Base-by-base conservation (phyloP, 768 basidiomycete species). In the Bullera alba region DNA sequence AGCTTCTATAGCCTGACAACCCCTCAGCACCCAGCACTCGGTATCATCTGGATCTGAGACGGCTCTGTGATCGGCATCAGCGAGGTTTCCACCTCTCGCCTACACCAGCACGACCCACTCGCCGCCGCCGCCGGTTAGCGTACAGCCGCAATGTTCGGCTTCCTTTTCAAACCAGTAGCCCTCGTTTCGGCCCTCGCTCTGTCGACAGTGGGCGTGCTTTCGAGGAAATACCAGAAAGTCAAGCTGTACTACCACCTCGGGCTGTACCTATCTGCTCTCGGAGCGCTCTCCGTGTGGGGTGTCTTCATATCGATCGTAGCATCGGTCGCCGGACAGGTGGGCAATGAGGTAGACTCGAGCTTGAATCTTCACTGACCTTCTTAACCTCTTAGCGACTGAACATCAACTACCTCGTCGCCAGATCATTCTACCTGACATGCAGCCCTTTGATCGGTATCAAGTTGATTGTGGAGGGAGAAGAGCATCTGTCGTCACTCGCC, bases 391-490 rank as follows among this genome's bases (percentile, higher is more conserved):
- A 72, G 58, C 77, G 83, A 29, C 81, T 82, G 67, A 85, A 93
- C 67, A 84, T 86, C 62, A 90, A 92, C 75, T 83, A 79, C 62
- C 75, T 84, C 56, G 84, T 92, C 36, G 93, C 91, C 5, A 76
- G 86, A 48, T 80, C 79, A 39, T 96, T 97, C 77, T 87, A 93
- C 75, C 61, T 69, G 39, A 50, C 86, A 48, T 81, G 82, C 42
- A 78, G 81, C 28, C 80, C 78, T 16, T 67, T 81, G 2, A 67
- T 93, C 38, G 84, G 82, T 58, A 73, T 92, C 55, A 70, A 74
- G 39, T 75, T 95, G 60, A 80, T 83, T 50, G 79, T 97, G 28
- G 91, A 97, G 69, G 91, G 90, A 10, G 81, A 81, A 66, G 88
- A 97, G 67, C 75, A 91, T 68, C 75, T 97, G 42, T 69, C 75